Evolutionary conservation across 805 yeast genomes (phyloP).

Genomic region (Kluyveromyces starmeri): DNA sequence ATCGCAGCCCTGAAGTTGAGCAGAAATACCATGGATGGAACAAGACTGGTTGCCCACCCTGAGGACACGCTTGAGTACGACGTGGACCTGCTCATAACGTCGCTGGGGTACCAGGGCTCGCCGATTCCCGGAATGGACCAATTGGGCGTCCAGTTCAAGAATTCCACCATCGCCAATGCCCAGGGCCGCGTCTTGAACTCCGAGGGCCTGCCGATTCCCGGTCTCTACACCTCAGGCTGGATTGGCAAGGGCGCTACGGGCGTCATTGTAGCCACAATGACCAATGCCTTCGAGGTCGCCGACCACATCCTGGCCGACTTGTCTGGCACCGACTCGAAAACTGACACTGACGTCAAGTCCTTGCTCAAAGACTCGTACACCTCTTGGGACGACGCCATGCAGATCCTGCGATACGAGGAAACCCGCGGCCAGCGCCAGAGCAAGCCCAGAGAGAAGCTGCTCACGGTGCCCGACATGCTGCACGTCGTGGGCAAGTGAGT

Average conservation of each 20-base stretch:
- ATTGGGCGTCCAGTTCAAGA: conserved; percentile 41
- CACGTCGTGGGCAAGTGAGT: background rate
- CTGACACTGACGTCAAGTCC: conserved; percentile 6
- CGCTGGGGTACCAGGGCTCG: conserved; percentile 74
- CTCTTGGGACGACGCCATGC: conserved; percentile 27
- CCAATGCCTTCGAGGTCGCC: conserved; percentile 71
- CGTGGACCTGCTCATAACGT: conserved; percentile 63
- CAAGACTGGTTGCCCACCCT: conserved; percentile 21
- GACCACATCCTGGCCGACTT: conserved; percentile 51
- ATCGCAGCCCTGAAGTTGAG: conserved; percentile 21
- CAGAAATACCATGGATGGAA: conserved; percentile 14
- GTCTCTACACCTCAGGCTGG: conserved; percentile 87
- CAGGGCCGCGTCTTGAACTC: conserved; percentile 36
- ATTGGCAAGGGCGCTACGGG: conserved; percentile 80
- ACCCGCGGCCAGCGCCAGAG: conserved; percentile 10
- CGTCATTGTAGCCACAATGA: conserved; percentile 84
- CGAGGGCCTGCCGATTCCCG: conserved; percentile 25
- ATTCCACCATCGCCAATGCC: conserved; percentile 39
- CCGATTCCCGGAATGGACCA: conserved; percentile 52
- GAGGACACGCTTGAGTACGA: conserved; percentile 24
- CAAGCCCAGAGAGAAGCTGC: conserved; percentile 15
- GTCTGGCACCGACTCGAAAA: conserved; percentile 9
- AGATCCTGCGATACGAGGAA: conserved; percentile 19
- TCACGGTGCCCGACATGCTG: conserved; percentile 13
- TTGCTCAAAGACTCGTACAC: conserved; percentile 13